Conservation (phyloP, 208 protist species). For the Tritrichomonas musculus region DNA sequence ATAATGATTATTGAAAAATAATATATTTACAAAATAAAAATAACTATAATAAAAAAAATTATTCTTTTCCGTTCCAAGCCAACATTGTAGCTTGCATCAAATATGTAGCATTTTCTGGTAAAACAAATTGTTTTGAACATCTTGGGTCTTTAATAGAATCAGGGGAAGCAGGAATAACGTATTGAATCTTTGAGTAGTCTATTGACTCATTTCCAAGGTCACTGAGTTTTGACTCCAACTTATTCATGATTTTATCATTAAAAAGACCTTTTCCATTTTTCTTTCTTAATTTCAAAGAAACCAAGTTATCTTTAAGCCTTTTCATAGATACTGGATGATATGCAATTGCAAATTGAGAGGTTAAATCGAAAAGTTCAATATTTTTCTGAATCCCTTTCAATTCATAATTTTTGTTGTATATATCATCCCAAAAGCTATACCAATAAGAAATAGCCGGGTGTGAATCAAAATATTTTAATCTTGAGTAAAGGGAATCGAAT, state of each 20-base stretch:
- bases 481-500: neutral
- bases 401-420: neutral
- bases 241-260: neutral
- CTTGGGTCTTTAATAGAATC: neutral
- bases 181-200: neutral
- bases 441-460: neutral
- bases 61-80: neutral
- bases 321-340: neutral
- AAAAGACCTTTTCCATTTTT: neutral
- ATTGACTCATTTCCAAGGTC: neutral
- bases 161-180: neutral
- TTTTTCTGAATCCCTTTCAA: neutral
- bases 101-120: neutral
- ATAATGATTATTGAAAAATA: no score
- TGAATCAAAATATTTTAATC: neutral
- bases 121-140: neutral
- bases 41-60: neutral
- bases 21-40: no score
- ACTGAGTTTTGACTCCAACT: neutral
- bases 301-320: neutral
- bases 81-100: neutral
- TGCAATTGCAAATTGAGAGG: neutral
- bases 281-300: neutral
- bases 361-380: neutral
- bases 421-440: neutral